Conservation (phyloP, 345 rosid genomes). For the Turritis glabra region DNA sequence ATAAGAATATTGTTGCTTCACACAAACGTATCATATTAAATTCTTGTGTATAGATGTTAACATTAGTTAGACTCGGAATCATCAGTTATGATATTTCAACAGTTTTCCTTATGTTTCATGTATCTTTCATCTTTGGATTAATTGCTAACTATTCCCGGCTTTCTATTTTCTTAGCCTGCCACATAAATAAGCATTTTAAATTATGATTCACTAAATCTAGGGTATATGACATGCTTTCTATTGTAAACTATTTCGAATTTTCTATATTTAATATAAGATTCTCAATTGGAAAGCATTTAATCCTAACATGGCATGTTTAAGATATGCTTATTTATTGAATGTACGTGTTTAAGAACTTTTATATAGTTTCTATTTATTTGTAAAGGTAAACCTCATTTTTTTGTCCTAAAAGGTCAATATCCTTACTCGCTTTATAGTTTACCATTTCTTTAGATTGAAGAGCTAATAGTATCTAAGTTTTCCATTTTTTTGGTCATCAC, state of each 20-base stretch:
- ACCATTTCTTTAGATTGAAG: not conserved
- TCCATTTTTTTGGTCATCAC: not conserved
- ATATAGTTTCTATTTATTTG: not conserved
- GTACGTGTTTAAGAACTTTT: not conserved
- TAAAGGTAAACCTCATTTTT: not conserved
- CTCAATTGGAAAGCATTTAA: not conserved
- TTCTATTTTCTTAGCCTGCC: too few relatives aligned
- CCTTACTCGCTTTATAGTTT: not conserved
- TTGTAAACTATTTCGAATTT: not conserved
- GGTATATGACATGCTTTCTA: not conserved
- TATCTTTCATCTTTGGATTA: too few relatives aligned
- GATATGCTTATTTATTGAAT: not conserved
- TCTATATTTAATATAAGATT: not conserved
- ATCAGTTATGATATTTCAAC: too few relatives aligned
- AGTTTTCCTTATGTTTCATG: too few relatives aligned
- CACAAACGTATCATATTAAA: too few relatives aligned
- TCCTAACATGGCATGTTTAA: not conserved
- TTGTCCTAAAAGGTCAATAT: not conserved
- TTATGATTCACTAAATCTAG: not conserved
- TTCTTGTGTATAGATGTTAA: too few relatives aligned
- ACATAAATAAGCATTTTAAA: not conserved
- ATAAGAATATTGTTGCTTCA: too few relatives aligned
- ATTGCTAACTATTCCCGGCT: too few relatives aligned
- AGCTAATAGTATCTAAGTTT: not conserved
- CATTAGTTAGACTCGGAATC: too few relatives aligned